Evolutionary conservation across 2,329 filamentous ascomycete genomes (phyloP).

Genomic region (Chaetomium globosum): DNA sequence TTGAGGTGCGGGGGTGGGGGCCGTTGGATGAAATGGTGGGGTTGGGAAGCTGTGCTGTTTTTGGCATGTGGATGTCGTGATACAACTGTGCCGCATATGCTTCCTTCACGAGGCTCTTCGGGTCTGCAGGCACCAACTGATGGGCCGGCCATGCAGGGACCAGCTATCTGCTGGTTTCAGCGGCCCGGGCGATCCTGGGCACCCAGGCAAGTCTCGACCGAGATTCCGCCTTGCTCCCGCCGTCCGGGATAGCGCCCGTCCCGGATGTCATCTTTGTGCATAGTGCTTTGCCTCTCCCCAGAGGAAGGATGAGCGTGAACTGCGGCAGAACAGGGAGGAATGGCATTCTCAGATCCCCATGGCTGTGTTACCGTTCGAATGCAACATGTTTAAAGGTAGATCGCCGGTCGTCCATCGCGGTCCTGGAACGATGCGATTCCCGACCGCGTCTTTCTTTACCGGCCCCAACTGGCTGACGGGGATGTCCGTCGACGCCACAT

Average conservation of each 20-base stretch:
- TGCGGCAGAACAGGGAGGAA: not conserved
- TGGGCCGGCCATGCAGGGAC: not conserved
- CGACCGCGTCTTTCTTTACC: slow-evolving; percentile 3
- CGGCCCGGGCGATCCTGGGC: slow-evolving; percentile 21
- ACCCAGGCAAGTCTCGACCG: not conserved
- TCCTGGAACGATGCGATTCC: slow-evolving; percentile 13
- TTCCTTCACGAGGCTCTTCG: slow-evolving; percentile 18
- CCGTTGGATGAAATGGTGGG: not conserved
- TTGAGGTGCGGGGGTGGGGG: not conserved
- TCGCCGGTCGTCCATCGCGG: not conserved
- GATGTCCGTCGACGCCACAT: slow-evolving; percentile 20
- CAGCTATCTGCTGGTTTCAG: slow-evolving; percentile 12
- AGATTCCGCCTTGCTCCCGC: slow-evolving; percentile 24
- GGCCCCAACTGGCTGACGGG: slow-evolving; percentile 21
- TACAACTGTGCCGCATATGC: slow-evolving; percentile 29
- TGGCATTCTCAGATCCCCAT: not conserved
- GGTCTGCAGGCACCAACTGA: slow-evolving; percentile 23
- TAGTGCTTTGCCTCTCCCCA: slow-evolving; percentile 12
- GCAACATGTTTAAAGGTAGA: slow-evolving; percentile 20
- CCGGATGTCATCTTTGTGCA: slow-evolving; percentile 6
- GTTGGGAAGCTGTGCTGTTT: slow-evolving; percentile 23
- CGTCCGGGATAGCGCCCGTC: not conserved
- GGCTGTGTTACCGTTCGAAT: not conserved
- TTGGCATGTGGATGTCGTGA: slow-evolving; percentile 27
- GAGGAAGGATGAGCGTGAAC: slow-evolving; percentile 10